Percentiles rank a stretch among this genome's conserved stretches.
Evolutionary conservation across 208 protist species (phyloP).

Genomic region (Phytomonas francai): DNA sequence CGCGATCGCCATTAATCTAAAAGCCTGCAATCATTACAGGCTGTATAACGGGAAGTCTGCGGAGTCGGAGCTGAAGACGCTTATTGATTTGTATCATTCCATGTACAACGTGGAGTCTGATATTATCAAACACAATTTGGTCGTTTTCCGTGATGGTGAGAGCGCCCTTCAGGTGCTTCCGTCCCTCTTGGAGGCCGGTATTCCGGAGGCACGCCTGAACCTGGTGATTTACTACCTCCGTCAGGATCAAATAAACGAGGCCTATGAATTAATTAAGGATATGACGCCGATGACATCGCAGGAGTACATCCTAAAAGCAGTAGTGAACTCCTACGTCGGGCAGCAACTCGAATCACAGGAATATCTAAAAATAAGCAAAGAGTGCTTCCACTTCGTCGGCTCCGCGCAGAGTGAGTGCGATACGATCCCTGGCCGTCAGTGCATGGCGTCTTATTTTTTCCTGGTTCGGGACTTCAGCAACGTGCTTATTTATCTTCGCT

Average conservation of each 20-base stretch:
- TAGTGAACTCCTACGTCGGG: constrained; percentile 89
- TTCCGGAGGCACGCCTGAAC: constrained; percentile 95
- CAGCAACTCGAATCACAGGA: constrained; percentile 88
- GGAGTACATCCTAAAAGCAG: constrained; percentile 95
- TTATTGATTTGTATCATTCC: constrained; percentile 83
- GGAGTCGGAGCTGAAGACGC: constrained; percentile 87
- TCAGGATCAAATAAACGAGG: constrained; percentile 92
- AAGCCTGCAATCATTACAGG: constrained; percentile 95
- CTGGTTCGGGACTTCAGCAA: constrained; percentile 93
- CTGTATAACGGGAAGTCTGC: constrained; percentile 92
- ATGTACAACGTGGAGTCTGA: constrained; percentile 89
- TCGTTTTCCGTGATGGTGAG: constrained; percentile 95
- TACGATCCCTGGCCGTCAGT: constrained; percentile 95
- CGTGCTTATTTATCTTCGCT: constrained; percentile 94
- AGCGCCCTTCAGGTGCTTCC: constrained; percentile 94
- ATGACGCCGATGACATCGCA: constrained; percentile 87
- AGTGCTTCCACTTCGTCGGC: constrained; percentile 96
- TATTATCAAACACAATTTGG: constrained; percentile 95
- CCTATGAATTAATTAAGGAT: constrained; percentile 93
- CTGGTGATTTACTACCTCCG: constrained; percentile 95
- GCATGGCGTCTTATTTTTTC: constrained; percentile 97
- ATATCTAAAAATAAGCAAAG: constrained; percentile 89
- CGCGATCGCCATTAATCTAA: constrained; percentile 94
- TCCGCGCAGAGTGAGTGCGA: constrained; percentile 92
- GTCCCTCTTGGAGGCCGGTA: constrained; percentile 81